phyloP scores from a whole-genome alignment of 352 stramenopile genomes.

The Phytophthora hybrid region DNA sequence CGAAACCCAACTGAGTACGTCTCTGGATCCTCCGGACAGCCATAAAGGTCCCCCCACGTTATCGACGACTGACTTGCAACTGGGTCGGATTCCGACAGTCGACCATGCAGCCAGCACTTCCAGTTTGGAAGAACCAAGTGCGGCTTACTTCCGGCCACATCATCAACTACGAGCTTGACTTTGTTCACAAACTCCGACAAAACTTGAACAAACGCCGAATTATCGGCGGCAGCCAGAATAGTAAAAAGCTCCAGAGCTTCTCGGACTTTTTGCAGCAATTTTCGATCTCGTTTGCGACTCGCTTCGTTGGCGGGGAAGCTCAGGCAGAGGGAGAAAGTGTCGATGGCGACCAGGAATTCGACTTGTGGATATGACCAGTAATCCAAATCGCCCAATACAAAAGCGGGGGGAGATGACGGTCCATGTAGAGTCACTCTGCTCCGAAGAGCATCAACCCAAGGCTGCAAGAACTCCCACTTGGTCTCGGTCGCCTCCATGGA shows the following conservation, averaged over 20 bases:
- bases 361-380: background rate
- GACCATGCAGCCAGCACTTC: background rate
- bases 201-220: constrained; percentile 13
- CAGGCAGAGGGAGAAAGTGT: background rate
- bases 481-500: constrained; percentile 1
- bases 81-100: background rate
- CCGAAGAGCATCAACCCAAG: constrained; percentile 11
- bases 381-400: background rate
- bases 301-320: constrained; percentile 16
- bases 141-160: background rate
- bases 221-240: constrained; percentile 12
- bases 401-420: background rate
- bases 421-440: background rate
- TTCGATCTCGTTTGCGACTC: background rate
- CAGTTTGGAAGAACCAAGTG: background rate
- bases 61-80: background rate
- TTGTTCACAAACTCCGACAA: constrained; percentile 11
- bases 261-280: constrained; percentile 14
- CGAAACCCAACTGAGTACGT: constrained; percentile 21
- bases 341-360: background rate
- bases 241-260: constrained; percentile 33
- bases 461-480: constrained; percentile 19
- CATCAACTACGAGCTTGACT: background rate
- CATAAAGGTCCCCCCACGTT: constrained; percentile 20
- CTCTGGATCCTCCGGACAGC: constrained; percentile 7